Evolutionary conservation across 139 green algal genomes (phyloP), one percentile per base, ranked within the genome.

Genomic region (Desmodesmus armatus): DNA sequence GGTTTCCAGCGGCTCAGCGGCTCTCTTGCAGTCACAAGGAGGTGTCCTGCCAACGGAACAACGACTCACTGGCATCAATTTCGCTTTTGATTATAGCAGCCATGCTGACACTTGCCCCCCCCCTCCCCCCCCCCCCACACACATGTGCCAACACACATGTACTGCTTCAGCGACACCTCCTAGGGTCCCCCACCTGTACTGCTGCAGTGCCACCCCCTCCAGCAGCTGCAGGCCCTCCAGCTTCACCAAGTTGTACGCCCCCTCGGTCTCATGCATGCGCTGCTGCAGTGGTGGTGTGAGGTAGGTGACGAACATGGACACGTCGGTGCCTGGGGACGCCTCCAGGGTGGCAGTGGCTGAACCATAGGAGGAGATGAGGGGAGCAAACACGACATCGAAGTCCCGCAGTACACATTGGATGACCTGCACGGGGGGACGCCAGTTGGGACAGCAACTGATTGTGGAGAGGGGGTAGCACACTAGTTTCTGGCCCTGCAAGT

Each of bases 361-460:
- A 27, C 92, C 92, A 75, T 95, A 95, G 29, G 74, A 87, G 21
- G 87, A 82, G 13, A 96, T 86, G 75, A 91, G 72, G 15, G 93
- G 92, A 2, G 93, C 85, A 82, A 92, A 95, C 29, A 91, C 90
- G 2, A 96, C 92, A 76, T 96, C 93, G 73, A 94, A 94, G 65
- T 90, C 90, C 0, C 78, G 33, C 15, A 96, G 88, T 3, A 92
- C 80, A 53, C 73, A 70, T 60, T 89, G 85, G 27, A 94, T 71
- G 17, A 82, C 75, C 75, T 82, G 53, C 39, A 7, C 39, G 47
- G 29, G n/a, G 15, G 3, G 39, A 27, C 35, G n/a, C n/a, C n/a
- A n/a, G n/a, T n/a, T n/a, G n/a, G n/a, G n/a, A n/a, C n/a, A n/a
- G n/a, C n/a, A n/a, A n/a, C n/a, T n/a, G n/a, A n/a, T n/a, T n/a